Evolutionary conservation across 2,329 filamentous ascomycete species (phyloP), one percentile per base, ranked within the genome.

Genomic region (Neofusicoccum sp.): DNA sequence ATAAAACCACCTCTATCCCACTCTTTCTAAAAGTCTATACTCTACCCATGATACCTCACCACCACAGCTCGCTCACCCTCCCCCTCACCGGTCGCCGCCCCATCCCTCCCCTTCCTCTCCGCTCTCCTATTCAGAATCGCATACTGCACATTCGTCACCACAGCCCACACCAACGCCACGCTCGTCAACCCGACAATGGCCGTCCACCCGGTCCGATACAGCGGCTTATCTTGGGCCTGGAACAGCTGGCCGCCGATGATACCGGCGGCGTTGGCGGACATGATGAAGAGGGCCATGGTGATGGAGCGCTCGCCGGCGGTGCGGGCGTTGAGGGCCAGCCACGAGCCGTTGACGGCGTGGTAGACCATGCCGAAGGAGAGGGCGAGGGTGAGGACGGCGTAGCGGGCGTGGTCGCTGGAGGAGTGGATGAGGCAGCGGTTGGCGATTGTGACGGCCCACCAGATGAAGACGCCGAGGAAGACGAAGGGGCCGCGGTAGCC

Each of bases 241-340:
- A 67, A 67, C 12, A 67, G 61, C 57, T 67, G 65, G 7, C 60
- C 47, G 6, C 65, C 65, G n/a, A 67, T 61, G 45, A 67, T 66
- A 14, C 64, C 64, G 7, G 63, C 62, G 11, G 45, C 47, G 40
- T 67, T 67, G n/a, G 64, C 64, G 5, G 61, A 49, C 61, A 65
- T 65, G 57, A 67, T 65, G 45, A 67, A 64, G n/a, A 67, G 60
- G 12, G 65, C 65, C 56, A 67, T 61, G 30, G 62, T 64, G 51
- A 67, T 65, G 16, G 60, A 62, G 36, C 65, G 62, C 58, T 67
- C 64, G 40, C 60, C 61, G 14, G 65, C 61, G 5, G 59, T 49
- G n/a, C 63, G 60, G 30, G 64, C 54, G 61, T 67, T 67, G 36
- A 66, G 51, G 8, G 65, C 64, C 24, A 67, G 56, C 65, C 65